These are phyloP conservation scores for Globisporangium viniferum DNA, from an alignment of 352 stramenopile species.

Conservation along the genomic window DNA sequence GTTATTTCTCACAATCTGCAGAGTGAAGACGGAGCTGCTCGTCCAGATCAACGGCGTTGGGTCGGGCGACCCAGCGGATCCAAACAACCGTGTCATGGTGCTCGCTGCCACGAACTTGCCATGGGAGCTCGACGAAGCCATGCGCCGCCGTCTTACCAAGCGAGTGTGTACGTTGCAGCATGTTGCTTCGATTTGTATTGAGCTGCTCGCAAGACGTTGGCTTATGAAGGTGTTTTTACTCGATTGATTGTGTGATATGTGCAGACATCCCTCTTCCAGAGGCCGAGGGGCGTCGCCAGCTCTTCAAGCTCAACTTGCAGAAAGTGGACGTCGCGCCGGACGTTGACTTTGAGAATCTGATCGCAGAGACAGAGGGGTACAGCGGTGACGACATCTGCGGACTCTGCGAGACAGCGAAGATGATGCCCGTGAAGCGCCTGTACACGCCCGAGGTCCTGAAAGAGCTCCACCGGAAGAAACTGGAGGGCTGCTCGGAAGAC, in stretches of 20 bases:
- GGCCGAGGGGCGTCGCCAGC: constrained; percentile 48
- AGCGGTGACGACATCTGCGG: constrained; percentile 59
- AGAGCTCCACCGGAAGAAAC: constrained; percentile 52
- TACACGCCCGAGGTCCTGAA: constrained; percentile 71
- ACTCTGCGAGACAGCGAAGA: constrained; percentile 71
- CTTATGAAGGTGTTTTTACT: background rate
- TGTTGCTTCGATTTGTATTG: background rate
- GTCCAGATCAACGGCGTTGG: constrained; percentile 96
- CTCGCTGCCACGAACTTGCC: constrained; percentile 96
- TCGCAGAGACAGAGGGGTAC: constrained; percentile 64
- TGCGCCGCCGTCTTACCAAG: constrained; percentile 95
- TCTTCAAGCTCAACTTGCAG: constrained; percentile 78
- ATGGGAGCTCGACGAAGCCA: constrained; percentile 96
- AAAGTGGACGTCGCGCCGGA: constrained; percentile 78
- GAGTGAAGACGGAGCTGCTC: constrained; percentile 97
- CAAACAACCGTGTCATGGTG: constrained; percentile 81
- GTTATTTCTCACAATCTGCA: constrained; percentile 16
- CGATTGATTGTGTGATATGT: background rate
- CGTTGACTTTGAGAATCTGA: constrained; percentile 69
- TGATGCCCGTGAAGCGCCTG: constrained; percentile 76
- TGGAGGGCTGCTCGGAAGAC: constrained; percentile 48
- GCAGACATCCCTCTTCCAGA: constrained; percentile 54
- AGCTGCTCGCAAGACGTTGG: background rate
- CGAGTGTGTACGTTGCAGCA: constrained; percentile 73
- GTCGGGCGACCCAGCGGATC: constrained; percentile 17